phyloP scores from a whole-genome alignment of 495 filamentous ascomycete species.

The Daldinia bambusicola region DNA sequence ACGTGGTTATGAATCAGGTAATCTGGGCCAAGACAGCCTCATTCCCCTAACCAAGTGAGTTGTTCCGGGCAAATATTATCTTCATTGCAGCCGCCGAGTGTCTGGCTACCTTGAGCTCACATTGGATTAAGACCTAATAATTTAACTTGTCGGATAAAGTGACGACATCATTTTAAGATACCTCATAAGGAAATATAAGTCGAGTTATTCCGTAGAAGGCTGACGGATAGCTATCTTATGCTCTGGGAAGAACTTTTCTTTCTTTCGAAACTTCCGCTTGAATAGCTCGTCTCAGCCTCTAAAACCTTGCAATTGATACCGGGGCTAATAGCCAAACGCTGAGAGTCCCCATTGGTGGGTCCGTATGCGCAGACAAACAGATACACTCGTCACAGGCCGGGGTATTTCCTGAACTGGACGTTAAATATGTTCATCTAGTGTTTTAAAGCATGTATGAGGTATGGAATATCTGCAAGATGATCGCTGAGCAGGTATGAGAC shows the following conservation, averaged over 20 bases:
- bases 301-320: constrained; percentile 34
- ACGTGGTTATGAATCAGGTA: constrained; percentile 39
- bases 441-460: constrained; percentile 31
- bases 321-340: constrained; percentile 36
- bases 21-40: constrained; percentile 33
- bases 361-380: constrained; percentile 3
- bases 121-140: constrained; percentile 5
- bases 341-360: constrained; percentile 23
- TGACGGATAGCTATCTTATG: constrained; percentile 19
- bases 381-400: constrained; percentile 18
- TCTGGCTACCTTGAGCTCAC: not conserved
- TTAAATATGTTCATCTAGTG: constrained; percentile 13
- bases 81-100: constrained; percentile 18
- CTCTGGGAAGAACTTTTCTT: constrained; percentile 16
- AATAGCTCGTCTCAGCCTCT: constrained; percentile 44
- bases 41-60: constrained; percentile 29
- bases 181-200: not conserved
- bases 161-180: not conserved
- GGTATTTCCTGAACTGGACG: constrained; percentile 33
- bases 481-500: constrained; percentile 15
- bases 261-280: constrained; percentile 44
- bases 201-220: constrained; percentile 20
- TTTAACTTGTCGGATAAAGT: constrained; percentile 1
- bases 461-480: constrained; percentile 37
- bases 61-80: constrained; percentile 19